These are phyloP conservation scores for Chimonanthus praecox DNA, from an alignment of 164 flowering plant genomes.

Conservation along the genomic window DNA sequence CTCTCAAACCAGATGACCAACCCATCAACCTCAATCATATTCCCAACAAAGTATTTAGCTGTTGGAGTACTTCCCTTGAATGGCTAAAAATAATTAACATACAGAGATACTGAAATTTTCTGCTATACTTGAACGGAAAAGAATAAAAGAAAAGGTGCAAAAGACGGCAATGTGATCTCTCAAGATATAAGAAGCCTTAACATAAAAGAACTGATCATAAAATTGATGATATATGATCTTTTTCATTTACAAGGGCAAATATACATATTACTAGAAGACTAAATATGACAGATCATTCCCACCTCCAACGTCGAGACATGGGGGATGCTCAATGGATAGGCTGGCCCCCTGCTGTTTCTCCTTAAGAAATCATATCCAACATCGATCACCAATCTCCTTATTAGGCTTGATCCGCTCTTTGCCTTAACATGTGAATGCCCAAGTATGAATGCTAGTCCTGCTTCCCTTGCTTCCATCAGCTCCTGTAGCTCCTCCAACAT, in stretches of 20 bases:
- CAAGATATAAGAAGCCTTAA: too few relatives aligned
- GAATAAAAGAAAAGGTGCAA: too few relatives aligned
- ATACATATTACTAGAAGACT: neutral
- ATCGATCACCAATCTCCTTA: slow-evolving; percentile 64
- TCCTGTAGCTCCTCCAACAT: slow-evolving; percentile 60
- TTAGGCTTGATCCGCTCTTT: slow-evolving; percentile 61
- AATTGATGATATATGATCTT: neutral
- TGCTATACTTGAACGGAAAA: too few relatives aligned
- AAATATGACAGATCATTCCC: slow-evolving; percentile 71
- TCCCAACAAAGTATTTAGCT: too few relatives aligned
- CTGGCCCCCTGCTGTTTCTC: slow-evolving; percentile 61
- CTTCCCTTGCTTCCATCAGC: slow-evolving; percentile 82
- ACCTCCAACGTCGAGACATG: slow-evolving; percentile 87
- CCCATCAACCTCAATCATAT: too few relatives aligned
- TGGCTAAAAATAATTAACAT: too few relatives aligned
- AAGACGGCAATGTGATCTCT: too few relatives aligned
- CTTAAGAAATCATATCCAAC: slow-evolving; percentile 76
- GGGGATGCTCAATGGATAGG: slow-evolving; percentile 49
- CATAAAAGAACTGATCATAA: neutral
- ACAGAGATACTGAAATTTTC: too few relatives aligned
- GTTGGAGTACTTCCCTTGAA: too few relatives aligned
- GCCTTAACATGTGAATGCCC: slow-evolving; percentile 77
- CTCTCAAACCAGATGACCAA: too few relatives aligned
- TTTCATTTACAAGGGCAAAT: neutral
- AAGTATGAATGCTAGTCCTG: slow-evolving; percentile 76